Evolutionary conservation across 371 early-diverging fungal genomes (phyloP).

Genomic region (Smittium culicis): DNA sequence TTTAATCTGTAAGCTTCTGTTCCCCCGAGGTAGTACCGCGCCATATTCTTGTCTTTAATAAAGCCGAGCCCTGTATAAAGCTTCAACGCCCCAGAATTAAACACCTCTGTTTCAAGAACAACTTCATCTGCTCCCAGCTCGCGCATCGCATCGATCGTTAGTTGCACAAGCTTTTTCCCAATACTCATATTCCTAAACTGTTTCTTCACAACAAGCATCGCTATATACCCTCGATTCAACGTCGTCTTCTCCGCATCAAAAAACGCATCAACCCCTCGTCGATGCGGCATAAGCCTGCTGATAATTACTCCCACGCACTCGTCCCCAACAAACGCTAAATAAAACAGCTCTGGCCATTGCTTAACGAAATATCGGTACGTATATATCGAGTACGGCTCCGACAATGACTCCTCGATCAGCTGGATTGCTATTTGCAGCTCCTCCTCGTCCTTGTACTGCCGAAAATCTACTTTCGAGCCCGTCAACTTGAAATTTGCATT

Average conservation of each 20-base stretch:
- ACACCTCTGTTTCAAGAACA: conserved; percentile 85
- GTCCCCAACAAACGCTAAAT: conserved; percentile 40
- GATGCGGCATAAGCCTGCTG: conserved; percentile 72
- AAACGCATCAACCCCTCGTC: conserved; percentile 17
- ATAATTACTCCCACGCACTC: conserved; percentile 74
- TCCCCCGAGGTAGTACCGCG: conserved; percentile 85
- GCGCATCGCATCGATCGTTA: conserved; percentile 60
- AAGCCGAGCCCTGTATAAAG: conserved; percentile 89
- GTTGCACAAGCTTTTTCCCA: conserved; percentile 54
- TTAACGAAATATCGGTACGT: conserved; percentile 94
- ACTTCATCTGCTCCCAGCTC: conserved; percentile 73
- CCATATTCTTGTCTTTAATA: conserved; percentile 76
- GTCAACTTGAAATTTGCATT: not conserved
- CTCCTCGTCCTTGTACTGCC: not conserved
- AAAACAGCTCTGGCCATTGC: conserved; percentile 74
- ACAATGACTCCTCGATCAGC: conserved; percentile 78
- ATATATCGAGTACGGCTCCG: conserved; percentile 91
- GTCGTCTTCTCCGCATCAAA: conserved; percentile 9
- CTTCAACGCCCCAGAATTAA: conserved; percentile 68
- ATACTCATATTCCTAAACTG: conserved; percentile 65
- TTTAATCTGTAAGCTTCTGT: conserved; percentile 83
- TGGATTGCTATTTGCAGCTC: conserved; percentile 10
- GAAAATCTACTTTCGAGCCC: not conserved
- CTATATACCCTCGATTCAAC: conserved; percentile 76
- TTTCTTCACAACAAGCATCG: conserved; percentile 83